These are phyloP conservation scores for Oligophagozyma castellii DNA, from an alignment of 1,139 yeast species.

Conservation along the genomic window DNA sequence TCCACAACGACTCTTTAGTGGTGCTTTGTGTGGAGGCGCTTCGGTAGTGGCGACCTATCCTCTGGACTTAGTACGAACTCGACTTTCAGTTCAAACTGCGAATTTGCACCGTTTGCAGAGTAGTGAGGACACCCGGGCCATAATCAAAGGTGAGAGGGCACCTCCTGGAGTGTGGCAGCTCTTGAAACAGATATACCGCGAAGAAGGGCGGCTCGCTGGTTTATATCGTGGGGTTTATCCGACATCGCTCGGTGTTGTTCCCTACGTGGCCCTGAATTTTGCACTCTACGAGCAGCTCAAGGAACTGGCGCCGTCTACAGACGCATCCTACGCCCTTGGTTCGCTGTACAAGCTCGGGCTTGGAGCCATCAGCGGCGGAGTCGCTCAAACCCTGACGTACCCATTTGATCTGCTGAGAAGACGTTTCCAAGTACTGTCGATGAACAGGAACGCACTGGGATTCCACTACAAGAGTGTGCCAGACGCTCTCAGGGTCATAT, in stretches of 20 bases:
- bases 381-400: conserved; percentile 68
- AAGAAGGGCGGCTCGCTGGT: conserved; percentile 74
- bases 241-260: conserved; percentile 87
- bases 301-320: conserved; percentile 30
- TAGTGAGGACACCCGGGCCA: too few species aligned
- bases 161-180: conserved; percentile 64
- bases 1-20: conserved; percentile 54
- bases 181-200: conserved; percentile 41
- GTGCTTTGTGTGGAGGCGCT: conserved; percentile 68
- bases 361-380: conserved; percentile 85
- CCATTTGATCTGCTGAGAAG: conserved; percentile 85
- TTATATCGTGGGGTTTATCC: conserved; percentile 79
- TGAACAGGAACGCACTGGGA: conserved; percentile 50
- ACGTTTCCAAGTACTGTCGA: conserved; percentile 79
- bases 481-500: conserved; percentile 59
- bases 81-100: conserved; percentile 84
- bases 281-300: conserved; percentile 76
- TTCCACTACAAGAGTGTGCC: conserved; percentile 61
- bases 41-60: conserved; percentile 86
- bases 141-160: conserved; percentile 30
- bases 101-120: conserved; percentile 41
- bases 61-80: conserved; percentile 76
- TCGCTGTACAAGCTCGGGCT: conserved; percentile 41
- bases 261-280: conserved; percentile 88
- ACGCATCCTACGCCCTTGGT: conserved; percentile 29